Base-by-base conservation (phyloP, 768 basidiomycete genomes). In the Hemileccinum rubropunctum region DNA sequence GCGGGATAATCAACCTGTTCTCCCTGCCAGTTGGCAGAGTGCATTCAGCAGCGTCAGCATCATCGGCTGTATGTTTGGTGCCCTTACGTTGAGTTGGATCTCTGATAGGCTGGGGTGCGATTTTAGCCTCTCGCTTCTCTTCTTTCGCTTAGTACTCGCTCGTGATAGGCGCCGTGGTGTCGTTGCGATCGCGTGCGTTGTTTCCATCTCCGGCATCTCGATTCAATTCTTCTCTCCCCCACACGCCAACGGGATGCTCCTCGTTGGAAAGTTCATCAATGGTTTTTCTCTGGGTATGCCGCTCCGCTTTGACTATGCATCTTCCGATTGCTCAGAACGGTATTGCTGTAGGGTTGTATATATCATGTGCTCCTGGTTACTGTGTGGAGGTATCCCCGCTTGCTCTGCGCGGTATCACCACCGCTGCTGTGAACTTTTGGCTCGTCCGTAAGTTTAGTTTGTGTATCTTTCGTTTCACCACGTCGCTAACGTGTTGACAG, bases 331-430 rank as follows among this genome's bases (percentile, higher is more conserved):
- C 23, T 53, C 15, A 48, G 14, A 1, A 9, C 27, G 6, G 23
- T 23, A 17, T 9, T 15, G 1, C 4, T 35, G 7, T 36, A 57
- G 63, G 62, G 6, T 57, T 64, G 60, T 65, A 42, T 23, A 53
- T 65, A 13, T 62, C 62, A 2, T 53, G 54, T 37, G 60, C 62
- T 1, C 53, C 58, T 27, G 41, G 54, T 32, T 64, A 65, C 17
- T 63, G 63, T 35, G 63, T 63, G 3, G 62, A 65, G 23, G 63
- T 64, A 14, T 63, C 62, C 14, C 62, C 62, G 6, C 62, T 63
- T 23, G 62, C 62, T 27, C 32, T 64, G 4, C 54, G 62, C 23
- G 59, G 63, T 40, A 42, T 63, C 33, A 63, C 59, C 14, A 63
- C 62, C 9, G 62, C 59, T 4, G 48, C 42, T 15, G 60, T 63